Evolutionary conservation across 306 rosid species (phyloP).

Genomic region (Pachyrhizus erosus): DNA sequence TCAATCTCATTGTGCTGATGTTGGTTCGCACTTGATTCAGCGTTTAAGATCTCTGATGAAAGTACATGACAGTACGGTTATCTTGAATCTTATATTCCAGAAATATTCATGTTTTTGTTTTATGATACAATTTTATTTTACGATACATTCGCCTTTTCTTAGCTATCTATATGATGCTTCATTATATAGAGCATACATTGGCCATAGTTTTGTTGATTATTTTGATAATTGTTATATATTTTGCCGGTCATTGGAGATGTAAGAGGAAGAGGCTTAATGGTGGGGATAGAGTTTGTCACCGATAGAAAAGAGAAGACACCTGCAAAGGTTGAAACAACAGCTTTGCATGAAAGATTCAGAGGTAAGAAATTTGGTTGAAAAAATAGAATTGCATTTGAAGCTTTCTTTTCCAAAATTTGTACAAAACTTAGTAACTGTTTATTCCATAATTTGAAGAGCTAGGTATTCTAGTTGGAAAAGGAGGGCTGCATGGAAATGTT

Average conservation of each 20-base stretch:
- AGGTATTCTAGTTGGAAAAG: conserved; percentile 74
- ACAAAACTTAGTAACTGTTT: conserved; percentile 29
- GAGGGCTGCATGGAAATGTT: conserved; percentile 74
- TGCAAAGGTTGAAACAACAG: conserved; percentile 67
- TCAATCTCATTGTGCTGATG: conserved; percentile 66
- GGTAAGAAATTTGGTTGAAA: conserved; percentile 41
- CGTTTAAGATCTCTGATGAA: conserved; percentile 68
- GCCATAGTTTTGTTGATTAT: neutral
- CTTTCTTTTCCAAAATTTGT: neutral
- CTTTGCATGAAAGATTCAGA: conserved; percentile 69
- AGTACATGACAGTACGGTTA: conserved; percentile 60
- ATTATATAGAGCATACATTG: neutral
- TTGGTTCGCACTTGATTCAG: conserved; percentile 69
- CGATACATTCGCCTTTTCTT: neutral
- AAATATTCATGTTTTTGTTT: neutral
- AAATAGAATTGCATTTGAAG: neutral
- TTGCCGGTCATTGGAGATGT: conserved; percentile 74
- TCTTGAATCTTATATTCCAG: neutral
- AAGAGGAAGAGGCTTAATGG: conserved; percentile 79
- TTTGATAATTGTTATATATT: conserved; percentile 8
- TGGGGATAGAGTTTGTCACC: conserved; percentile 70
- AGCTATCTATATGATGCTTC: neutral
- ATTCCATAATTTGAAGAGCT: conserved; percentile 54
- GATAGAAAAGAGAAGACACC: conserved; percentile 67
- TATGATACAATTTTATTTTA: neutral